Base-by-base conservation (phyloP, 176 grass and related monocot species). In the Triticum aestivum region DNA sequence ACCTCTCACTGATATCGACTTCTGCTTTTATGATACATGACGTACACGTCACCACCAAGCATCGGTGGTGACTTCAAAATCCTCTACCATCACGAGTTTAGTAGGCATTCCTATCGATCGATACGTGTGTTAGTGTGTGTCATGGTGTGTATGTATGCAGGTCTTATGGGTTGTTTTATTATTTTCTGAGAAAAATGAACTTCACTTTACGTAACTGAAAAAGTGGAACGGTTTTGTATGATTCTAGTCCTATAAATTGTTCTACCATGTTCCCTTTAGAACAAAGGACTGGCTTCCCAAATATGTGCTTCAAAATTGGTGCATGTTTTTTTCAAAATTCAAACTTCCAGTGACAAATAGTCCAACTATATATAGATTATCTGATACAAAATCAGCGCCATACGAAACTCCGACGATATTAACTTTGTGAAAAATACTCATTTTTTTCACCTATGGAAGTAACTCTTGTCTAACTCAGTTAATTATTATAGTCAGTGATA, bases 401-500 rank as follows among this genome's bases (percentile, higher is more conserved):
- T 52, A 15, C 49, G 6, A 52, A 52, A 17, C 14, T 52, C 49
- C 49, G 14, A 17, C 49, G 5, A 6, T 17, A 5, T 52, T 17
- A 52, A 52, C 4, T 17, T 52, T 52, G 49, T 52, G 49, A 52
- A 14, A 52, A 14, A 51, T 51, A 17, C 49, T 52, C 11, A 1
- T 14, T 14, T 49, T 47, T 49, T 49, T 14, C 12, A 14, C 45
- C 45, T 14, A 49, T 49, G 45, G 12, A 49, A 49, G 12, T 54
- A 54, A 54, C 54, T 8, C 21, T 59, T 59, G 17, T 20, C 54
- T 21, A 21, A 59, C 14, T 51, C 24, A 12, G 37, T 20, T 5
- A 13, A 17, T 17, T 0, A 76, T 71, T 85, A n/a, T 54, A 95
- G 93, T 87, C 67, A 3, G 93, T 91, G 11, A 93, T 95, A 66